Base-by-base conservation (phyloP, 371 early-diverging fungal species). In the Chytridium lagenaria region DNA sequence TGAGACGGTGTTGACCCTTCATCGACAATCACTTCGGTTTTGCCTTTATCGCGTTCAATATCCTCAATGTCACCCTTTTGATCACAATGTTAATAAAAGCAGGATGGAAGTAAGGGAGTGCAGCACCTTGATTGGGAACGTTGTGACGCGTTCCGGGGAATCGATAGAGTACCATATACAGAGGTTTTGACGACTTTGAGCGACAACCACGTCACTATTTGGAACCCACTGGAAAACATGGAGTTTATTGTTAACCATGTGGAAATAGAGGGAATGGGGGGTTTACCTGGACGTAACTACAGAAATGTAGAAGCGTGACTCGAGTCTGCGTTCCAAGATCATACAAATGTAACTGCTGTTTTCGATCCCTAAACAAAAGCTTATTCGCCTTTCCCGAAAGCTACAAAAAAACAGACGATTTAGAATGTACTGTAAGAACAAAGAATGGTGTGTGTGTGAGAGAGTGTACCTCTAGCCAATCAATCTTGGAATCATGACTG, bases 181-280 rank as follows among this genome's bases (percentile, higher is more conserved):
- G 23, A 88, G 71, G 59, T 83, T 85, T 33, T 75, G 74, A 28
- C 88, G 66, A 38, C 75, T 81, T 68, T 88, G 88, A 3, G 88
- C 88, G 0, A 86, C 87, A 0, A 85, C 85, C 12, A 88, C 88
- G 68, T 88, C 88, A 49, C 82, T 81, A 63, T 83, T 77, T 28
- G 88, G 87, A 1, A 88, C 88, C 88, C 88, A 88, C 80, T 86
- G n/a, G n/a, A n/a, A n/a, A n/a, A n/a, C n/a, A n/a, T n/a, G n/a
- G n/a, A n/a, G 57, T 15, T 31, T 40, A 39, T 67, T n/a, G 15
- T 10, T 22, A 0, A 15, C 36, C 15, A 10, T 36, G 2, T 26
- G 31, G 33, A 37, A 39, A 38, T 22, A 31, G 37, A 15, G 37
- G 57, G 0, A 37, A 30, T 30, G 33, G 28, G 34, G 15, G 3